A percentile compares a stretch with the other conserved stretches of the same genome.
phyloP scores from a whole-genome alignment of 352 stramenopile species.

The Phytophthora uliginosa region DNA sequence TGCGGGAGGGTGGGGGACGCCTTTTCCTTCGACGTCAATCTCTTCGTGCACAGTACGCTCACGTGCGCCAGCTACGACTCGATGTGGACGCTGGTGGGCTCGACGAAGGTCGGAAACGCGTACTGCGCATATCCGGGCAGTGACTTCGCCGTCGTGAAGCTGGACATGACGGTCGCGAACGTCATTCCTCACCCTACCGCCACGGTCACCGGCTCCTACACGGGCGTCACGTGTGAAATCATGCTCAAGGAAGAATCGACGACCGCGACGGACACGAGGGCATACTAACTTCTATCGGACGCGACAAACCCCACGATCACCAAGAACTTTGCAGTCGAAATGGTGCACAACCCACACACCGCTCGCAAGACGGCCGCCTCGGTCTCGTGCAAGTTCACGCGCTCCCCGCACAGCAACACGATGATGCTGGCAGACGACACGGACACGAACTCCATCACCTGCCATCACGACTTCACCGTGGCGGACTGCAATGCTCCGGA shows the following conservation, averaged over 20 bases:
- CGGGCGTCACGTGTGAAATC: background rate
- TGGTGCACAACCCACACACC: constrained; percentile 46
- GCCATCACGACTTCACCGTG: constrained; percentile 44
- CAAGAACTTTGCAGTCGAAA: constrained; percentile 47
- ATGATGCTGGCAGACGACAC: background rate
- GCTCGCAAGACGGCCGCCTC: constrained; percentile 35
- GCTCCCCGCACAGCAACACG: background rate
- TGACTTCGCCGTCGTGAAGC: constrained; percentile 17
- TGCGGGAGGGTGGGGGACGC: constrained; percentile 39
- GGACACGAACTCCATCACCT: constrained; percentile 33
- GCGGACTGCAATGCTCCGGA: constrained; percentile 54
- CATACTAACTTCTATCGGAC: background rate
- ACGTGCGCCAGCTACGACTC: background rate
- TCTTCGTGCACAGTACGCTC: constrained; percentile 42
- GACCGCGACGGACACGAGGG: background rate
- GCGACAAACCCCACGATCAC: background rate
- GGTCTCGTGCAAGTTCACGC: constrained; percentile 49
- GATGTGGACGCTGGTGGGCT: background rate
- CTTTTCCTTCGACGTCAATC: constrained; percentile 39
- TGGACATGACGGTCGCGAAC: background rate
- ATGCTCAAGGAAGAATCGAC: constrained; percentile 2
- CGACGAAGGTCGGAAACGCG: background rate
- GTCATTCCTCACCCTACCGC: background rate
- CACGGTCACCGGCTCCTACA: constrained; percentile 1
- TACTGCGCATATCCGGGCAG: constrained; percentile 22